These are phyloP conservation scores for Fusarium algeriense DNA, from an alignment of 2,329 filamentous ascomycete genomes.

Conservation along the genomic window DNA sequence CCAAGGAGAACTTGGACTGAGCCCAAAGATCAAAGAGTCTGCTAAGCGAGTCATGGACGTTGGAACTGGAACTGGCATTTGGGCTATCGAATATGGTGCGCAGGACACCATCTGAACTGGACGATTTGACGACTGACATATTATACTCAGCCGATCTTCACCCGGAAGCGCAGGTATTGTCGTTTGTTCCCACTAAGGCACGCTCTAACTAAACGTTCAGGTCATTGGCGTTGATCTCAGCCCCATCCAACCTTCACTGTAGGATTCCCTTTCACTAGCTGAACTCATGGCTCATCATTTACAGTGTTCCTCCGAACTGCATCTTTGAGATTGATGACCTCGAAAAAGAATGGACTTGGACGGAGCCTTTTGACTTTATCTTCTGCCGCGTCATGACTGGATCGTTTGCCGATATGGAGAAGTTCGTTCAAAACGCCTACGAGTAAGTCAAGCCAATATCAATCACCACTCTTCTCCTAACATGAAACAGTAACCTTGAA, in stretches of 20 bases:
- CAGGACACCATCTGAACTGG: fast-evolving
- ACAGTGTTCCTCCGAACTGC: slow-evolving; percentile 4
- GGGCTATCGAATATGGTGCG: slow-evolving; percentile 19
- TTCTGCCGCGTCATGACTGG: slow-evolving; percentile 21
- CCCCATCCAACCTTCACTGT: slow-evolving; percentile 12
- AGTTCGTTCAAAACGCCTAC: background rate
- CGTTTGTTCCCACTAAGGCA: fast-evolving
- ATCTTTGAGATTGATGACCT: slow-evolving; percentile 16
- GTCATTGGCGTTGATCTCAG: slow-evolving; percentile 12
- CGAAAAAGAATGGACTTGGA: slow-evolving; percentile 18
- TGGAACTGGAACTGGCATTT: slow-evolving; percentile 13
- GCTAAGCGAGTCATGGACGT: slow-evolving; percentile 12
- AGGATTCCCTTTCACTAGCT: fast-evolving
- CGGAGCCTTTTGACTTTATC: slow-evolving; percentile 2
- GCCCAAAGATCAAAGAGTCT: background rate
- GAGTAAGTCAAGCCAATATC: background rate
- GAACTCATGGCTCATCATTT: fast-evolving
- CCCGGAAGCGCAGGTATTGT: slow-evolving; percentile 1
- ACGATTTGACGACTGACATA: background rate
- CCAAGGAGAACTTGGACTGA: slow-evolving; percentile 5
- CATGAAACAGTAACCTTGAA: background rate
- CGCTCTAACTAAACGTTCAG: background rate
- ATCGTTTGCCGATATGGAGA: slow-evolving; percentile 12
- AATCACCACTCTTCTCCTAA: fast-evolving
- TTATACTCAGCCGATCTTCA: background rate